Conservation (phyloP, 495 filamentous ascomycete species). For the Glonium stellatum region DNA sequence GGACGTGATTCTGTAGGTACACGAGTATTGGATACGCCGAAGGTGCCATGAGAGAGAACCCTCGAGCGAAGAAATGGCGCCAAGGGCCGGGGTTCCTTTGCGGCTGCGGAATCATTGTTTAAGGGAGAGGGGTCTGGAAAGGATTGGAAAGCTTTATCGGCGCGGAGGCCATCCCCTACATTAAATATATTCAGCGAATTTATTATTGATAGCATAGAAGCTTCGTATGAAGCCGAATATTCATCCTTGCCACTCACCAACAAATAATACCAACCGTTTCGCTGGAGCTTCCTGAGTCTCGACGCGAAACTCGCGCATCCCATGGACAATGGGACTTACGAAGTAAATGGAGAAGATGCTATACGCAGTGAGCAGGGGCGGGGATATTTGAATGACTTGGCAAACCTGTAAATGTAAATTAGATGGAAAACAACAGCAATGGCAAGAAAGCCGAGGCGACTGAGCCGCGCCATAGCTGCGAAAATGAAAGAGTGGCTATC, state of each 20-base stretch:
- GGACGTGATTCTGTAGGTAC: slow-evolving; percentile 96
- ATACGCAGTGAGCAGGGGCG: not conserved
- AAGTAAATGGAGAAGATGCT: slow-evolving; percentile 98
- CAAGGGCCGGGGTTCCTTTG: slow-evolving; percentile 59
- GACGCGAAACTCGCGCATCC: slow-evolving; percentile 76
- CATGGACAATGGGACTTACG: slow-evolving; percentile 92
- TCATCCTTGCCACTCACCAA: slow-evolving; percentile 53
- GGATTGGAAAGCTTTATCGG: slow-evolving; percentile 95
- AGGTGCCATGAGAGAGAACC: slow-evolving; percentile 85
- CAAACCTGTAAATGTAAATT: slow-evolving; percentile 74
- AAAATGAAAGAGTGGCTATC: slow-evolving; percentile 23
- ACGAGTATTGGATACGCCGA: slow-evolving; percentile 95
- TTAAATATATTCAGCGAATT: slow-evolving; percentile 15
- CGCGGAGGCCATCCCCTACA: slow-evolving; percentile 82
- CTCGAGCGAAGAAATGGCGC: slow-evolving; percentile 91
- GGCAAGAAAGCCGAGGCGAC: slow-evolving; percentile 80
- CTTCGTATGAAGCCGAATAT: not conserved
- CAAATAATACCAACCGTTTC: slow-evolving; percentile 84
- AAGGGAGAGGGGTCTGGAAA: slow-evolving; percentile 82
- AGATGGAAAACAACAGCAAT: slow-evolving; percentile 91
- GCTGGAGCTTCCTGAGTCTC: slow-evolving; percentile 72
- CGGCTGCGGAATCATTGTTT: slow-evolving; percentile 42
- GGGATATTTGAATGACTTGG: not conserved
- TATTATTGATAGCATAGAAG: slow-evolving; percentile 14
- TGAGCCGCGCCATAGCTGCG: slow-evolving; percentile 49